Evolutionary conservation across 495 filamentous ascomycete genomes (phyloP).

Genomic region (Pyrenula aspistea): DNA sequence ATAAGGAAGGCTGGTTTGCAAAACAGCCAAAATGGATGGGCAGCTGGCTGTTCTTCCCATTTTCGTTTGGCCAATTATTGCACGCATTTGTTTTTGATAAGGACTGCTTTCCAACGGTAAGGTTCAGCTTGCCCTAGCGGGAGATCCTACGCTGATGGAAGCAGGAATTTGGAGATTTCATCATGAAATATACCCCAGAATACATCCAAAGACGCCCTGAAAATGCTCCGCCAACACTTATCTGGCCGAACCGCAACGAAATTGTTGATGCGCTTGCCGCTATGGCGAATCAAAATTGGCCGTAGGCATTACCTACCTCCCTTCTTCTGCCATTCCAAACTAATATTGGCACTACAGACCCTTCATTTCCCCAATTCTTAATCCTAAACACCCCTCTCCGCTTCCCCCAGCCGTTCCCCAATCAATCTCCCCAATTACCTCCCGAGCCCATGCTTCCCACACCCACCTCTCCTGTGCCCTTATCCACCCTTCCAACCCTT

Average conservation of each 20-base stretch:
- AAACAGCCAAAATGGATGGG: slow-evolving; percentile 82
- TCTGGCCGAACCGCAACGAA: slow-evolving; percentile 65
- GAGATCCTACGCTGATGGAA: slow-evolving; percentile 7
- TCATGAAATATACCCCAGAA: slow-evolving; percentile 58
- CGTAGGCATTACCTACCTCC: slow-evolving; percentile 38
- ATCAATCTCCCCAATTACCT: slow-evolving; percentile 64
- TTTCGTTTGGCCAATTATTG: slow-evolving; percentile 82
- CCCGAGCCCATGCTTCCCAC: slow-evolving; percentile 75
- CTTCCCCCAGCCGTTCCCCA: slow-evolving; percentile 50
- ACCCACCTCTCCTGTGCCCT: slow-evolving; percentile 75
- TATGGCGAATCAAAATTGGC: slow-evolving; percentile 75
- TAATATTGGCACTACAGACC: slow-evolving; percentile 22
- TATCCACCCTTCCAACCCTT: slow-evolving; percentile 80
- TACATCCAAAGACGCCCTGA: slow-evolving; percentile 69
- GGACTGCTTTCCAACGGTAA: slow-evolving; percentile 65
- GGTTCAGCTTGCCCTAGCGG: neutral
- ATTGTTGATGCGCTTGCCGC: slow-evolving; percentile 71
- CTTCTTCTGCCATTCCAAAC: neutral
- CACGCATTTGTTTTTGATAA: slow-evolving; percentile 89
- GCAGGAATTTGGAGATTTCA: slow-evolving; percentile 57
- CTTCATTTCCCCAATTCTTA: slow-evolving; percentile 79
- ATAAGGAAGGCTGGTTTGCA: slow-evolving; percentile 69
- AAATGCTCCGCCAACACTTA: slow-evolving; percentile 47
- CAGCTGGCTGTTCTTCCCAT: slow-evolving; percentile 88
- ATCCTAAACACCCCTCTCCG: slow-evolving; percentile 51